Base-by-base conservation (phyloP, 2,329 filamentous ascomycete species). In the Penicillium sp. region DNA sequence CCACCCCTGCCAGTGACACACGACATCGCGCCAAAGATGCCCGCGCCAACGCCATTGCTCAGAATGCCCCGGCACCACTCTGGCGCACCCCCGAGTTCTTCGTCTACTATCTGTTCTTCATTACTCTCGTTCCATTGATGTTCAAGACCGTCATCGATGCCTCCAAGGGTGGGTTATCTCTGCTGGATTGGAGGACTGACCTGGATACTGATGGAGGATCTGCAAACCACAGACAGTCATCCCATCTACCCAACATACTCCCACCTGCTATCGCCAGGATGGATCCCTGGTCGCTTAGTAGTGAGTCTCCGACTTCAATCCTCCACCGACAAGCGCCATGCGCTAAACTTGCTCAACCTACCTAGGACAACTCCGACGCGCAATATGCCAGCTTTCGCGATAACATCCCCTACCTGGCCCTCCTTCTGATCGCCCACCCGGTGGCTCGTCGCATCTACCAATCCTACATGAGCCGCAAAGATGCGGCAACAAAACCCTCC, bases 251-350 rank as follows among this genome's bases (percentile, higher is more conserved):
- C 77, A 48, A 86, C 84, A 57, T 96, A 84, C 64, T 77, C 85
- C 51, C 74, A 75, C 49, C 74, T 84, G 31, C 78, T 98, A 13
- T 83, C 82, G 2, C 77, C 82, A 7, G 94, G 93, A 57, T 98
- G 93, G 93, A 86, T 98, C 47, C 86, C 86, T 6, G 91, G 91
- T 22, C 86, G 91, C 49, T 88, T 88, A 77, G 88, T 97, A 52
- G 86, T 89, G 76, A 61, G 81, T 67, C 59, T 56, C 13, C 4
- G 31, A 13, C 22, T 22, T 22, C n/a, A 16, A 13, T 40, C 3
- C 10, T 24, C 7, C 13, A 16, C 13, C 26, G 13, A 26, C n/a
- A 20, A 22, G 22, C 11, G 16, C 8, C 22, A 28, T 14, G 24
- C 14, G 16, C 31, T 34, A 16, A n/a, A n/a, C 16, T 23, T 14